Evolutionary conservation across 306 rosid species (phyloP), one percentile per base, ranked within the genome.

Genomic region (Cercis canadensis): DNA sequence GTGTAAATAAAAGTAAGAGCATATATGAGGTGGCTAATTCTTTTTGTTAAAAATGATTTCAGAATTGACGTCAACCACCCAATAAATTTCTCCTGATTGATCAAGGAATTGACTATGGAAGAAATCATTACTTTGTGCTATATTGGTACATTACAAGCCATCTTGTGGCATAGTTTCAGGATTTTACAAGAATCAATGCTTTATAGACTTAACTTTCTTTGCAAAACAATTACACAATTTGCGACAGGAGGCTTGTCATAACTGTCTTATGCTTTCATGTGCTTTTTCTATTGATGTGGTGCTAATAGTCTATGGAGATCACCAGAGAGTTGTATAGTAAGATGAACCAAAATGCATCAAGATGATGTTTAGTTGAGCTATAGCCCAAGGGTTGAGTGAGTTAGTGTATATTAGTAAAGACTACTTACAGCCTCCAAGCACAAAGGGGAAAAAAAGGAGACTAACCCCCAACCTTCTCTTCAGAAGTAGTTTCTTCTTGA

Each of bases 291-390:
- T n/a, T n/a, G n/a, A 2, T 67, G 29, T 41, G 49, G 57, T n/a
- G n/a, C n/a, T n/a, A n/a, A n/a, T n/a, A n/a, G n/a, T n/a, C 31
- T 40, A 19, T 47, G 11, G 11, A 41, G 53, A 37, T 62, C 49
- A 41, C 46, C 34, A 8, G 65, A 61, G 65, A 61, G 46, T 43
- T 68, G 5, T 69, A 7, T 15, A 21, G 59, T 62, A 12, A 36
- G 57, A 41, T 60, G 67, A 67, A 18, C 31, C 61, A 19, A 45
- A 67, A 43, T 54, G 39, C 56, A 10, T 29, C 24, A 18, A 8
- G 21, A 34, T 36, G 24, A 31, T 74, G n/a, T 8, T 75, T 59
- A 68, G 31, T 39, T 32, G 17, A 55, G 45, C 75, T 66, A 37
- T 57, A 45, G 40, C 67, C 31, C 45, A 44, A 7, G 33, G 52